Percentiles rank a stretch among this genome's conserved stretches.
These are phyloP conservation scores for Zopfia rhizophila DNA, from an alignment of 2,329 filamentous ascomycete genomes.

Conservation along the genomic window DNA sequence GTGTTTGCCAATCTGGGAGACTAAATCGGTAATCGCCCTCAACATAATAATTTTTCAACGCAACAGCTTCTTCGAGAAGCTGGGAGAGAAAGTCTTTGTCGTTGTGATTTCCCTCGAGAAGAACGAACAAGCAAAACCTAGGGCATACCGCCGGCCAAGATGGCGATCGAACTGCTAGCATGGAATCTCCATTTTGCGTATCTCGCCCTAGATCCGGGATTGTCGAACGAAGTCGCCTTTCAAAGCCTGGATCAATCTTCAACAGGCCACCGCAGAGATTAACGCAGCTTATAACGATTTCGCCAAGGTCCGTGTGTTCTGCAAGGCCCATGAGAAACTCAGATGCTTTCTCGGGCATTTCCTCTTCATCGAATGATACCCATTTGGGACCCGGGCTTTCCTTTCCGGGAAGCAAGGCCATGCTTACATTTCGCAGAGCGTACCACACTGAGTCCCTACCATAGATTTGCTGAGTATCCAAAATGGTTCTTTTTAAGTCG, in stretches of 20 bases:
- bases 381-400: neutral
- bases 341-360: no score
- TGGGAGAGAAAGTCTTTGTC: neutral
- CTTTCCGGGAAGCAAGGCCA: neutral
- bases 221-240: no score
- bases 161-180: slow-evolving; percentile 8
- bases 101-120: neutral
- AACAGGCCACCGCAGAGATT: no score
- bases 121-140: slow-evolving; percentile 15
- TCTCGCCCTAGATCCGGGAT: neutral
- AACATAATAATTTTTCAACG: no score
- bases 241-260: no score
- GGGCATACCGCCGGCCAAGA: neutral
- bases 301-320: no score
- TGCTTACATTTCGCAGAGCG: slow-evolving; percentile 5
- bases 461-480: slow-evolving; percentile 1
- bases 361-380: no score
- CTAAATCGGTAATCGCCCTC: no score
- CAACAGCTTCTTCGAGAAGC: slow-evolving; percentile 6
- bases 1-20: no score
- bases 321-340: no score
- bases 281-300: no score
- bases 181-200: slow-evolving; percentile 9
- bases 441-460: slow-evolving; percentile 6
- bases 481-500: no score